Percentiles rank a stretch among this genome's conserved stretches.
These are phyloP conservation scores for Tolypocladium paradoxum DNA, from an alignment of 2,329 filamentous ascomycete species.

Conservation along the genomic window DNA sequence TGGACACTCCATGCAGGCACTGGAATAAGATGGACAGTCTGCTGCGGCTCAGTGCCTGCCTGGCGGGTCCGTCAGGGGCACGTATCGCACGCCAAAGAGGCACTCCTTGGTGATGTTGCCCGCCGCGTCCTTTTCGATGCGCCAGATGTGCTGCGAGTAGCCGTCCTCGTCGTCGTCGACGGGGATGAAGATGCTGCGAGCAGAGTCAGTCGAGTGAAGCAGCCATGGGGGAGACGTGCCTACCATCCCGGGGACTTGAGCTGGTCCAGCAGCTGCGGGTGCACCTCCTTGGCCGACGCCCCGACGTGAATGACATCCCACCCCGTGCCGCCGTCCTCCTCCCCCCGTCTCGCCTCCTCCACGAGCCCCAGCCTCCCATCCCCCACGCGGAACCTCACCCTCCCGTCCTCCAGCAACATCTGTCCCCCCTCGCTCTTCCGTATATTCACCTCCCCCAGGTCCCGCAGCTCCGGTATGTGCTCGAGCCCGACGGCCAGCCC, in stretches of 20 bases:
- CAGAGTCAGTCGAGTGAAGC: conserved; percentile 5
- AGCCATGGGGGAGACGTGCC: conserved; percentile 7
- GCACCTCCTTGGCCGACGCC: conserved; percentile 67
- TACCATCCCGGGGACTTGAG: conserved; percentile 63
- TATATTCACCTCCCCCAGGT: conserved; percentile 57
- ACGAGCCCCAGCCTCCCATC: conserved; percentile 61
- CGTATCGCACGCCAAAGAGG: conserved; percentile 64
- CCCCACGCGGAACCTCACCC: conserved; percentile 61
- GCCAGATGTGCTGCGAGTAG: conserved; percentile 56
- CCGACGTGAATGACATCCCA: conserved; percentile 97
- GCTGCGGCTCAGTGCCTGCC: not conserved
- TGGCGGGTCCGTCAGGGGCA: conserved; percentile 64
- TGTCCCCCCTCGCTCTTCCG: conserved; percentile 47
- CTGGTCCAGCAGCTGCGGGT: conserved; percentile 64
- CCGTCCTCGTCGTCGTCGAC: conserved; percentile 44
- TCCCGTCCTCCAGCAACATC: conserved; percentile 49
- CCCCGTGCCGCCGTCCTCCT: conserved; percentile 37
- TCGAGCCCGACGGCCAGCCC: conserved; percentile 60
- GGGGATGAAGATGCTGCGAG: conserved; percentile 60
- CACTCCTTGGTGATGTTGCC: conserved; percentile 51
- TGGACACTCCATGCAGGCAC: not conserved
- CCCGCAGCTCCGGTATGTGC: conserved; percentile 55
- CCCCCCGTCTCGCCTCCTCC: conserved; percentile 30
- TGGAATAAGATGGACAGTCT: not conserved
- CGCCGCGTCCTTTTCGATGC: conserved; percentile 58